phyloP scores from a whole-genome alignment of 495 filamentous ascomycete genomes.

The Acidomyces sp. region DNA sequence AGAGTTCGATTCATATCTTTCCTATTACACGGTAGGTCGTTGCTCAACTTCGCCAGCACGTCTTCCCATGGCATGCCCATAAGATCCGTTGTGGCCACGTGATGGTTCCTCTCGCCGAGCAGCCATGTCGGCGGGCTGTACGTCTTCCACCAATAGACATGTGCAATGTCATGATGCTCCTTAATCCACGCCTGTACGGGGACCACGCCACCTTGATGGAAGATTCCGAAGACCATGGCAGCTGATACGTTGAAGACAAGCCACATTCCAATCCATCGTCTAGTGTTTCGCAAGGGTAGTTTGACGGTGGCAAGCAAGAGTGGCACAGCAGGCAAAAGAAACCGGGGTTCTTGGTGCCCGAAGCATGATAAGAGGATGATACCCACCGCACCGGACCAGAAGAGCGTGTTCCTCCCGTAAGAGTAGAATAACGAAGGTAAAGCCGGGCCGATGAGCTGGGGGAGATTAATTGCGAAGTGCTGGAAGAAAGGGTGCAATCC shows the following conservation, averaged over 20 bases:
- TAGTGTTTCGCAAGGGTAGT: slow-evolving; percentile 42
- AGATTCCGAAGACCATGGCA: slow-evolving; percentile 76
- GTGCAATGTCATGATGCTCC: slow-evolving; percentile 36
- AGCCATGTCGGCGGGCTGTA: slow-evolving; percentile 92
- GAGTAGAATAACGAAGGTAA: slow-evolving; percentile 50
- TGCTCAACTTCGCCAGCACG: slow-evolving; percentile 46
- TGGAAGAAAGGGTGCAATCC: slow-evolving; percentile 88
- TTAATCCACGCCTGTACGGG: slow-evolving; percentile 52
- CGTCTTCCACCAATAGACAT: slow-evolving; percentile 93
- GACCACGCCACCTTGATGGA: slow-evolving; percentile 87
- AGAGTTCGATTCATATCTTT: slow-evolving; percentile 10
- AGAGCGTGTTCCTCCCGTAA: slow-evolving; percentile 36
- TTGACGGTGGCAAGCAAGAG: slow-evolving; percentile 74
- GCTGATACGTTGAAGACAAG: slow-evolving; percentile 67
- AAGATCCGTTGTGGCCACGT: slow-evolving; percentile 57
- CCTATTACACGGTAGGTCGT: slow-evolving; percentile 48
- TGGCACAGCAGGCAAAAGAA: slow-evolving; percentile 76
- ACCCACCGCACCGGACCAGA: slow-evolving; percentile 70
- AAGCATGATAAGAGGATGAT: slow-evolving; percentile 68
- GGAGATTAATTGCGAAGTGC: slow-evolving; percentile 72
- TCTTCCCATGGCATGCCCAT: slow-evolving; percentile 60
- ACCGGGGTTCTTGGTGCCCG: slow-evolving; percentile 89
- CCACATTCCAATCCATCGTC: slow-evolving; percentile 56
- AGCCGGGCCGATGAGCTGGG: slow-evolving; percentile 82
- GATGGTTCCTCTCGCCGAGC: slow-evolving; percentile 57